phyloP scores from a whole-genome alignment of 805 yeast genomes.

The Lipomyces yamadae region DNA sequence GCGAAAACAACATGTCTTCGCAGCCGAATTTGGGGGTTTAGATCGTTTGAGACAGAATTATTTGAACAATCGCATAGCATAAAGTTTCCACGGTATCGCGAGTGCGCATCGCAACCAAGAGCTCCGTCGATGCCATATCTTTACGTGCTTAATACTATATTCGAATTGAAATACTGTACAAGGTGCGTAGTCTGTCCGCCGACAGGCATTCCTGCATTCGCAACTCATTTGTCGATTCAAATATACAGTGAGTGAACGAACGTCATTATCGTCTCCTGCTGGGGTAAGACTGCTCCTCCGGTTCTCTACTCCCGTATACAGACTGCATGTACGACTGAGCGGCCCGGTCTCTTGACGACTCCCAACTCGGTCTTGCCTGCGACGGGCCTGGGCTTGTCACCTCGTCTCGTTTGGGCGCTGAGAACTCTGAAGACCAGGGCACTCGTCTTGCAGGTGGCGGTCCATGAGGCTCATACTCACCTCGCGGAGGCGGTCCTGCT shows the following conservation, averaged over 20 bases:
- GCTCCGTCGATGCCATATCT: too few species aligned
- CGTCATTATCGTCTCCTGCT: background rate
- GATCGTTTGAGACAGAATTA: too few species aligned
- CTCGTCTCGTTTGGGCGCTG: background rate
- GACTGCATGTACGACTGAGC: background rate
- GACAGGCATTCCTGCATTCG: background rate
- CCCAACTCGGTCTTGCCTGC: background rate
- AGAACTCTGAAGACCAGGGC: background rate
- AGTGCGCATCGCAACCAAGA: too few species aligned
- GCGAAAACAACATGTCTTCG: too few species aligned
- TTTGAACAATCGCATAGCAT: background rate
- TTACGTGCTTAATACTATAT: background rate
- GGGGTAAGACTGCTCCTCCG: background rate
- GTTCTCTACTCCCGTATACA: background rate
- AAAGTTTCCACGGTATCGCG: too few species aligned
- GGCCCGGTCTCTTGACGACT: background rate
- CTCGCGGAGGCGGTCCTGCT: conserved; percentile 4
- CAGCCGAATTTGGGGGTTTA: too few species aligned
- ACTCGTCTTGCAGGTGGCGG: background rate
- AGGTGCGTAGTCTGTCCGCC: background rate
- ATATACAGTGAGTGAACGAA: background rate
- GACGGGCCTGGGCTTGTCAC: background rate
- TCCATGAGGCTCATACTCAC: background rate
- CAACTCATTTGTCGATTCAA: background rate
- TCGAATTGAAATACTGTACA: background rate